Evolutionary conservation across 2,329 filamentous ascomycete genomes (phyloP), one percentile per base, ranked within the genome.

Genomic region (Colletotrichum orbiculare): DNA sequence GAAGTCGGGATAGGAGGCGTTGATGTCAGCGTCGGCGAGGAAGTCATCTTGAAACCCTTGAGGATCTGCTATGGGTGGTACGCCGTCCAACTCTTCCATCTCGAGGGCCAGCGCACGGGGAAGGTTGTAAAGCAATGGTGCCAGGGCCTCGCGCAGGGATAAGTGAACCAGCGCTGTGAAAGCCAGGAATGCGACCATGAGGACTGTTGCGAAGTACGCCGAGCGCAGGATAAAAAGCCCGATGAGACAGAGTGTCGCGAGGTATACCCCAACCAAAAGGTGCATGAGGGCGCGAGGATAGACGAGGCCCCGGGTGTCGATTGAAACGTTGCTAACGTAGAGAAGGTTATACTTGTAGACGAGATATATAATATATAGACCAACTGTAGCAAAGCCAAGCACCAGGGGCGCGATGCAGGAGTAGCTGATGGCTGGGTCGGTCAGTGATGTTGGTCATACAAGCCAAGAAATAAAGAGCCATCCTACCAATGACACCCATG

Each of bases 281-380:
- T 97, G 94, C 75, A 96, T 90, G 55, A 98, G 82, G 1, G 92
- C 94, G n/a, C 90, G 90, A 1, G 93, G 91, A 74, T 97, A 97
- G 70, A 93, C 89, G 12, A 95, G 86, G 13, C 95, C 94, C 73
- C 96, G 93, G 42, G 92, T 97, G 74, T 97, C 94, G 72, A 97
- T 89, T 64, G 87, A 81, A 8, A 91, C 88, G 74, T 96, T 92
- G 54, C 89, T 91, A 41, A 97, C 93, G 76, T 93, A 97, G 54
- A 97, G 85, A 60, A 98, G 79, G 74, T 97, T 96, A 83, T 98
- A 97, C 15, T 92, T 88, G 83, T 93, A 97, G 52, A 94, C 92
- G 56, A 95, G 81, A 75, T 97, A 96, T 78, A 97, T 94, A 46
- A 96, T 81, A 25, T 84, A 87, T 64, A 97, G 86, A 35, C 93